Evolutionary conservation across 495 filamentous ascomycete species (phyloP), one percentile per base, ranked within the genome.

Genomic region (Aspergillus sclerotiicarbonarius): DNA sequence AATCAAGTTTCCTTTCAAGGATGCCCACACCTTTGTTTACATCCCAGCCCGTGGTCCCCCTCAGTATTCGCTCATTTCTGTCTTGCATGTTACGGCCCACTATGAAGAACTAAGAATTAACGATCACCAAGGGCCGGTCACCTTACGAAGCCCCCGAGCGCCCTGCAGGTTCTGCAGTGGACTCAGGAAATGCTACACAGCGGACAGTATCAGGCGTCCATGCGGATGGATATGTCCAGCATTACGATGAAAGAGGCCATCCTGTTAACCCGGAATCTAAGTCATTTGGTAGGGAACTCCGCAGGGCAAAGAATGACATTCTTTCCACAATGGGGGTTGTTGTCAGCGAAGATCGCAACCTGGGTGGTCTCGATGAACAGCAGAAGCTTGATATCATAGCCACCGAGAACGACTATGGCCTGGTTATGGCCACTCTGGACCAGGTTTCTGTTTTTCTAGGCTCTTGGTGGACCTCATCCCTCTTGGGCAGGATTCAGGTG

Each of bases 161-260:
- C 41, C 50, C 61, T 21, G 31, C 58, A 21, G 57, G 45, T 10
- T n/a, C 60, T n/a, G 25, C 57, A 32, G 56, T 59, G 25, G 62
- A 67, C 12, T 62, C 53, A 30, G 57, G 49, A 46, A 63, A 19
- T 51, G 45, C 68, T 31, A 63, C 64, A 21, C 53, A 39, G 13
- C 66, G 58, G 44, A 67, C 63, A 58, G 61, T 67, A 19, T 85
- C 53, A 54, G 64, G 41, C 68, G 68, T 68, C 66, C 64, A 79
- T 58, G 69, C 68, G 25, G 79, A 84, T 57, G 65, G 64, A 37
- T 81, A 79, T 60, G 76, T 71, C 30, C 88, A 90, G 71, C 73
- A 83, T 45, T 91, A 89, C 68, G 87, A 90, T 70, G 78, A 81
- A n/a, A 79, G 83, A 53, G 89, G 88, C 13, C 84, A 87, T 53